Percentiles rank a stretch among this genome's conserved stretches.
These are phyloP conservation scores for Chaetomium fimeti DNA, from an alignment of 495 filamentous ascomycete genomes.

Conservation along the genomic window DNA sequence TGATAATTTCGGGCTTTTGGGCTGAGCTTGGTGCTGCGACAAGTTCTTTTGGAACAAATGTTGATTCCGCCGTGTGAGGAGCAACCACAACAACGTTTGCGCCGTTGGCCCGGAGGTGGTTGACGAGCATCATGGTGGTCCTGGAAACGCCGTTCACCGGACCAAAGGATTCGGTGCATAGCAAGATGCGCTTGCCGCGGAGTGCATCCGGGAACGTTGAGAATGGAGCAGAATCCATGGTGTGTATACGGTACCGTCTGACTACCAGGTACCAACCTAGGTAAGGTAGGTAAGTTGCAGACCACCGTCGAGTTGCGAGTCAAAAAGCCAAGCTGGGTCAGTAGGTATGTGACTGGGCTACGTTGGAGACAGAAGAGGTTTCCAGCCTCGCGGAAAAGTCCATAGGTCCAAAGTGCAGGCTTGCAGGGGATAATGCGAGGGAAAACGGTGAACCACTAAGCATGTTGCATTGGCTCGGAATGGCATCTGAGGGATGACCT, in stretches of 20 bases:
- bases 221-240: not conserved
- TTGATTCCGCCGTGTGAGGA: not conserved
- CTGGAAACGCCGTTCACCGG: constrained; percentile 12
- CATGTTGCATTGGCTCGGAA: not conserved
- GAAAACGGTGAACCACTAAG: no score
- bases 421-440: no score
- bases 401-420: no score
- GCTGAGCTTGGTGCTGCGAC: no score
- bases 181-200: constrained; percentile 4
- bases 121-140: constrained; percentile 10
- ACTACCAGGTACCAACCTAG: no score
- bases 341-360: no score
- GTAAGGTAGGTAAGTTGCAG: no score
- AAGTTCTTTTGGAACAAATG: not conserved
- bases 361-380: no score
- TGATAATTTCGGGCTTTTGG: not conserved
- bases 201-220: constrained; percentile 7
- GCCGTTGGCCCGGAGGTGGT: constrained; percentile 8
- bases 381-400: no score
- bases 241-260: not conserved
- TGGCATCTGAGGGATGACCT: not conserved
- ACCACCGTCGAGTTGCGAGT: no score
- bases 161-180: constrained; percentile 11
- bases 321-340: no score
- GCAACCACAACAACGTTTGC: constrained; percentile 5